Conservation (phyloP, 129 eudicot species). For the Scalesia atractyloides region DNA sequence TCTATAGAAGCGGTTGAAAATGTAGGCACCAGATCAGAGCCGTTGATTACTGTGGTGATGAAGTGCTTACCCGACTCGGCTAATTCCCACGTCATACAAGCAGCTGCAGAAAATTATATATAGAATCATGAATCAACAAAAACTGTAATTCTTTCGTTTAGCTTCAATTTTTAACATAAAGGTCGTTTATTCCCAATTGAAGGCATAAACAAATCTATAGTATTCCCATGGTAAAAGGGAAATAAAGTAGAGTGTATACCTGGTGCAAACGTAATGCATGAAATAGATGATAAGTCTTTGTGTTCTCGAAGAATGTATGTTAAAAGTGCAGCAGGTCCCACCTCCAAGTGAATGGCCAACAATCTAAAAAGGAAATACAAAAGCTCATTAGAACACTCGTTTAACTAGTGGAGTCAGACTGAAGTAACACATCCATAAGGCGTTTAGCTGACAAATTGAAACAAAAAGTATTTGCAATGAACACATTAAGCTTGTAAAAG, state of each 20-base stretch:
- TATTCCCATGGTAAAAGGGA: background rate
- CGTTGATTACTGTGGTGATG: conserved; percentile 81
- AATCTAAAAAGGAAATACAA: conserved; percentile 48
- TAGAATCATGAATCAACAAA: conserved; percentile 1
- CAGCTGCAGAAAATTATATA: conserved; percentile 58
- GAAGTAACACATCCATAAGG: conserved; percentile 10
- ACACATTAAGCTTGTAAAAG: conserved; percentile 1
- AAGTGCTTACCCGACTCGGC: conserved; percentile 98
- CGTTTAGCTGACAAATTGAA: conserved; percentile 1
- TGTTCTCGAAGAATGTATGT: conserved; percentile 96
- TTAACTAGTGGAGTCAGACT: conserved; percentile 5
- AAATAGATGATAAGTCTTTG: conserved; percentile 71
- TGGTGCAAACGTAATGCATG: conserved; percentile 96
- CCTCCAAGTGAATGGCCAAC: conserved; percentile 99
- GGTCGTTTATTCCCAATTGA: background rate
- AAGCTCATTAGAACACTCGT: conserved; percentile 11
- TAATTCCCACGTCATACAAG: conserved; percentile 99
- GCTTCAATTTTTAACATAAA: background rate
- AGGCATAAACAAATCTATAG: background rate
- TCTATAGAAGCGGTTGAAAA: conserved; percentile 93
- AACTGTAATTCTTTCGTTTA: background rate
- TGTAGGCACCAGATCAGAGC: conserved; percentile 97
- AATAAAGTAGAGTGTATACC: conserved; percentile 40
- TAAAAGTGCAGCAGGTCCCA: conserved; percentile 96
- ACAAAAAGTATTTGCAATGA: background rate